Conservation (phyloP, 768 basidiomycete genomes). For the Lyophyllum semitale region DNA sequence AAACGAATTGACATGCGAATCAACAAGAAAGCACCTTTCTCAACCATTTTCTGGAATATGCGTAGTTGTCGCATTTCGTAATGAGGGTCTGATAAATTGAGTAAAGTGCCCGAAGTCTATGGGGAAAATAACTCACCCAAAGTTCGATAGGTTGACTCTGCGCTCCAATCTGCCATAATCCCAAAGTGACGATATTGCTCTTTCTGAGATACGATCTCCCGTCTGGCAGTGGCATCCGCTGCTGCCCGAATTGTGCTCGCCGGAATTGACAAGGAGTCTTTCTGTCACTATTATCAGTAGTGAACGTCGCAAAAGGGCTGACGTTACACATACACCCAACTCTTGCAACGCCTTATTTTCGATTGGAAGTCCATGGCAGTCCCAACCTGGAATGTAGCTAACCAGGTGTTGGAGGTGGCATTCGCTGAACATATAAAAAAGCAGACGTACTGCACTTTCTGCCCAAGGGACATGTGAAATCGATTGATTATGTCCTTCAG, state of each 20-base stretch:
- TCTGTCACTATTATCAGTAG: conserved; percentile 31
- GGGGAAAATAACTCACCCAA: conserved; percentile 53
- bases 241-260: conserved; percentile 65
- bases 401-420: conserved; percentile 2
- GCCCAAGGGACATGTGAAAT: conserved; percentile 77
- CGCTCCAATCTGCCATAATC: conserved; percentile 90
- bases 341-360: conserved; percentile 90
- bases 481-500: conserved; percentile 95
- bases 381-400: conserved; percentile 96
- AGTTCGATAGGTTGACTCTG: conserved; percentile 77
- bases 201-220: conserved; percentile 75
- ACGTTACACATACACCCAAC: conserved; percentile 54
- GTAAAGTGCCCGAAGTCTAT: neutral
- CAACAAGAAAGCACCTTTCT: conserved; percentile 54
- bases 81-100: conserved; percentile 58
- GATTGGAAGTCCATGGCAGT: conserved; percentile 96
- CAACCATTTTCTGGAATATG: conserved; percentile 87
- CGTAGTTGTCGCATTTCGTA: conserved; percentile 89
- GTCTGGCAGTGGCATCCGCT: conserved; percentile 71
- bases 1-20: neutral
- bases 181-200: conserved; percentile 80
- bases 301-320: neutral
- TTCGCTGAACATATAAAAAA: neutral
- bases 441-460: conserved; percentile 72
- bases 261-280: conserved; percentile 57